Evolutionary conservation across 2,329 filamentous ascomycete species (phyloP).

Genomic region (Fusarium buharicum): DNA sequence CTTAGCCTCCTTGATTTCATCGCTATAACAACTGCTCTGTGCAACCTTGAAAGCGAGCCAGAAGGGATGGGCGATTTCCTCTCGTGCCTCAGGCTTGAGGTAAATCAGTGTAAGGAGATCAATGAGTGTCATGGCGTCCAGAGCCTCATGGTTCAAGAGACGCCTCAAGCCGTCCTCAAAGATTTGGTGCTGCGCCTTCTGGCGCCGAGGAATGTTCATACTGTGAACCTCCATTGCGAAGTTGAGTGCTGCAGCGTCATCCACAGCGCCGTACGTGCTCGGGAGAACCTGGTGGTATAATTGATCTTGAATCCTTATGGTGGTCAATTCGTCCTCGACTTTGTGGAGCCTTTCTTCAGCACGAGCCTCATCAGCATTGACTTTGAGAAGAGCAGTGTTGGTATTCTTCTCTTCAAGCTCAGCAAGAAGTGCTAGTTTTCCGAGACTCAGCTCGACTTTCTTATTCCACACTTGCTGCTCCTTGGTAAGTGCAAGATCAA

Average conservation of each 20-base stretch:
- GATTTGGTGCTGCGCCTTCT: conserved; percentile 74
- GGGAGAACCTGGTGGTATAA: conserved; percentile 77
- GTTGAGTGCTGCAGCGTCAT: conserved; percentile 80
- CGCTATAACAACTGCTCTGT: conserved; percentile 64
- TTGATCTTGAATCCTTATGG: conserved; percentile 82
- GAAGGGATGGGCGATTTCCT: conserved; percentile 75
- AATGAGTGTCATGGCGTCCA: conserved; percentile 73
- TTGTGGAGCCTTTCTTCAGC: conserved; percentile 59
- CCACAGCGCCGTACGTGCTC: conserved; percentile 76
- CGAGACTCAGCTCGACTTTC: conserved; percentile 89
- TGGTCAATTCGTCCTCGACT: conserved; percentile 71
- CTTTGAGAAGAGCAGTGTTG: conserved; percentile 53
- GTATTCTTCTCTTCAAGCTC: conserved; percentile 55
- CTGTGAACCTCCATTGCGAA: conserved; percentile 77
- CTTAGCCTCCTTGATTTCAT: conserved; percentile 67
- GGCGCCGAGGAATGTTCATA: conserved; percentile 63
- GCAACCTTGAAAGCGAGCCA: conserved; percentile 75
- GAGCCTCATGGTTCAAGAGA: conserved; percentile 75
- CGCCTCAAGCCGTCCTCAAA: conserved; percentile 76
- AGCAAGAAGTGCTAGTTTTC: conserved; percentile 82
- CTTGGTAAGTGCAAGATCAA: conserved; percentile 73
- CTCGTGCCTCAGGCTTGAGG: conserved; percentile 57
- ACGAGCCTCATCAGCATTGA: conserved; percentile 49
- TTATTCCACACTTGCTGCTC: conserved; percentile 91
- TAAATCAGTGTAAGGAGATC: conserved; percentile 82